These are phyloP conservation scores for Melocanna baccifera DNA, from an alignment of 176 grass and related monocot genomes.

Conservation along the genomic window DNA sequence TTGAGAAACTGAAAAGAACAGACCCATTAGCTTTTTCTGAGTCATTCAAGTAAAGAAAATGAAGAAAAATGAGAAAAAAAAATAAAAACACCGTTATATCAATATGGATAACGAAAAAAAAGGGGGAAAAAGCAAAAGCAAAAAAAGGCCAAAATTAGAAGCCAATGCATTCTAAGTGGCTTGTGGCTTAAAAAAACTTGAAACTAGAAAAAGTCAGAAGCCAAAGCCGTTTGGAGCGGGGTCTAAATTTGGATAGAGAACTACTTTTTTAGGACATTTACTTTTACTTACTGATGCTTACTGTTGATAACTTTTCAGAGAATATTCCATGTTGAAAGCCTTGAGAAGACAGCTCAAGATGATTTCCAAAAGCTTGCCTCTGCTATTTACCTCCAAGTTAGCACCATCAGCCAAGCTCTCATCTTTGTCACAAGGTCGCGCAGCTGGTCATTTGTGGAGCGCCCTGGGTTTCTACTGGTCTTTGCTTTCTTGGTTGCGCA, in stretches of 20 bases:
- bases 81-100: too few species aligned
- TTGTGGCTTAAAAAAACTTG: too few species aligned
- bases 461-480: slow-evolving; percentile 56
- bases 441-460: slow-evolving; percentile 68
- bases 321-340: slow-evolving; percentile 66
- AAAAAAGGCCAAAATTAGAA: too few species aligned
- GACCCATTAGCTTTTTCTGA: too few species aligned
- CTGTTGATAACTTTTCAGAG: slow-evolving; percentile 25
- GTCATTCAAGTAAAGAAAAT: too few species aligned
- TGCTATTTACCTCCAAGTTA: slow-evolving; percentile 72
- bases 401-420: slow-evolving; percentile 72
- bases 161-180: too few species aligned
- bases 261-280: not conserved
- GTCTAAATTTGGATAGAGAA: not conserved
- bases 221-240: too few species aligned
- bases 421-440: slow-evolving; percentile 69
- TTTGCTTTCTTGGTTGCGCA: slow-evolving; percentile 60
- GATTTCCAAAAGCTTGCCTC: slow-evolving; percentile 61
- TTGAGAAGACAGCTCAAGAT: slow-evolving; percentile 67
- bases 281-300: not conserved
- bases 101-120: too few species aligned
- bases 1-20: too few species aligned
- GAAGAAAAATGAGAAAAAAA: too few species aligned
- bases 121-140: too few species aligned
- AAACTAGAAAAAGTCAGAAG: too few species aligned